Conservation (phyloP, 2,329 filamentous ascomycete genomes). For the Colletotrichum cuscutae region DNA sequence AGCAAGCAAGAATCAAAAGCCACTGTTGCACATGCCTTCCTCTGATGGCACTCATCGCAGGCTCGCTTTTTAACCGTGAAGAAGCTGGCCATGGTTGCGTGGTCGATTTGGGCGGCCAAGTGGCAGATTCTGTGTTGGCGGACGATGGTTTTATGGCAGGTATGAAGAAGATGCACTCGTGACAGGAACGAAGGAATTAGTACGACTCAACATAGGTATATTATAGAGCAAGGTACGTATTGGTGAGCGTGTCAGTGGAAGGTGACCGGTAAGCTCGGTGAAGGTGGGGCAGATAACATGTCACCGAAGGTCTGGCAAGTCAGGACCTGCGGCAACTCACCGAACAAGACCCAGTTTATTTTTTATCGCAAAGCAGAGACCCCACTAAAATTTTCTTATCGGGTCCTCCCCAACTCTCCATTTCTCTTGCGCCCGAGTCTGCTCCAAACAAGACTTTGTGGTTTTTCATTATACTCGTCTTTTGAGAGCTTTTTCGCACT, state of each 20-base stretch:
- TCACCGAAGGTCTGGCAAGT: neutral
- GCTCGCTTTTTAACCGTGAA: no score
- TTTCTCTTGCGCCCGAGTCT: conserved; percentile 26
- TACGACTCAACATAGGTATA: no score
- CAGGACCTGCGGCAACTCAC: neutral
- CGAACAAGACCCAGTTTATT: neutral
- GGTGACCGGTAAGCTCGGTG: conserved; percentile 16
- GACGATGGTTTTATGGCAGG: no score
- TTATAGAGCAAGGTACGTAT: no score
- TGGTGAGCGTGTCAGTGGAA: neutral
- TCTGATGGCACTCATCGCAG: no score
- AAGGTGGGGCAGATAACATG: neutral
- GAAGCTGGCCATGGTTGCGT: no score
- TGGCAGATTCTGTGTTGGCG: no score
- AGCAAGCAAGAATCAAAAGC: no score
- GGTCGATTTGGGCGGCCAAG: no score
- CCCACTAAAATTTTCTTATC: conserved; percentile 32
- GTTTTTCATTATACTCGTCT: neutral
- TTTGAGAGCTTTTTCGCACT: neutral
- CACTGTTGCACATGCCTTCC: no score
- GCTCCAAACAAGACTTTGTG: neutral
- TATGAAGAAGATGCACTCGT: no score
- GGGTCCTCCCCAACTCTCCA: neutral
- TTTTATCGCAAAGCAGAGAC: conserved; percentile 15
- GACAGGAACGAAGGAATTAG: no score